Percentiles rank a stretch among this genome's conserved stretches.
These are phyloP conservation scores for Paspalum notatum DNA, from an alignment of 176 grass and related monocot genomes.

Conservation along the genomic window DNA sequence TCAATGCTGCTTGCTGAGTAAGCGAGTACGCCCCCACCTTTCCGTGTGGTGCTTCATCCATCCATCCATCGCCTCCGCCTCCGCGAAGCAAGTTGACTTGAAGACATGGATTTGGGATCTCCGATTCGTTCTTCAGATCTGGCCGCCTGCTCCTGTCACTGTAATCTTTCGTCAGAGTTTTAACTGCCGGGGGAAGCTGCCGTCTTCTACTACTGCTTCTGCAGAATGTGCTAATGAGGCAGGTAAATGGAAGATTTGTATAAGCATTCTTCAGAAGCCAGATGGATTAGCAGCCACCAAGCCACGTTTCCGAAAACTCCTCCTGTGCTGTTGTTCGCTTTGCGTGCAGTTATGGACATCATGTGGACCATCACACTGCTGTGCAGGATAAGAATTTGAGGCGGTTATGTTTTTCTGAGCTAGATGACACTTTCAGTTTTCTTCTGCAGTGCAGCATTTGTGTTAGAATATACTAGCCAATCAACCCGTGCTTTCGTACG, in stretches of 20 bases:
- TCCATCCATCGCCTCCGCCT: slow-evolving; percentile 38
- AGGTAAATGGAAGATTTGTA: slow-evolving; percentile 7
- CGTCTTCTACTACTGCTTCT: not conserved
- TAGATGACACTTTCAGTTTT: not conserved
- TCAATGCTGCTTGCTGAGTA: slow-evolving; percentile 57
- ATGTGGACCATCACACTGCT: not conserved
- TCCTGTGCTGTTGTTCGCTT: not conserved
- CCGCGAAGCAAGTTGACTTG: slow-evolving; percentile 61
- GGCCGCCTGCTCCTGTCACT: slow-evolving; percentile 9
- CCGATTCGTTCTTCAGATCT: slow-evolving; percentile 24
- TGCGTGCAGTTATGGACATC: not conserved
- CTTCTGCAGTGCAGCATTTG: not conserved
- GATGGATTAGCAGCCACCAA: not conserved
- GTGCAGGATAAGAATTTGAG: slow-evolving; percentile 17
- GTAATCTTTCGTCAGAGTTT: slow-evolving; percentile 33
- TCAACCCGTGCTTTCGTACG: too few relatives aligned
- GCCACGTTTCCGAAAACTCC: not conserved
- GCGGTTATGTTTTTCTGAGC: not conserved
- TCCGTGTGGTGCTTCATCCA: slow-evolving; percentile 11
- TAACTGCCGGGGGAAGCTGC: not conserved
- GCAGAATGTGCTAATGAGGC: not conserved
- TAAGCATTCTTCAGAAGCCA: slow-evolving; percentile 9
- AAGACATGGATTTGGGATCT: slow-evolving; percentile 34
- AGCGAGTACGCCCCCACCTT: slow-evolving; percentile 8
- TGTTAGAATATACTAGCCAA: too few relatives aligned